Conservation (phyloP, 192 early-diverging fungal genomes). For the Coemansia sp. region DNA sequence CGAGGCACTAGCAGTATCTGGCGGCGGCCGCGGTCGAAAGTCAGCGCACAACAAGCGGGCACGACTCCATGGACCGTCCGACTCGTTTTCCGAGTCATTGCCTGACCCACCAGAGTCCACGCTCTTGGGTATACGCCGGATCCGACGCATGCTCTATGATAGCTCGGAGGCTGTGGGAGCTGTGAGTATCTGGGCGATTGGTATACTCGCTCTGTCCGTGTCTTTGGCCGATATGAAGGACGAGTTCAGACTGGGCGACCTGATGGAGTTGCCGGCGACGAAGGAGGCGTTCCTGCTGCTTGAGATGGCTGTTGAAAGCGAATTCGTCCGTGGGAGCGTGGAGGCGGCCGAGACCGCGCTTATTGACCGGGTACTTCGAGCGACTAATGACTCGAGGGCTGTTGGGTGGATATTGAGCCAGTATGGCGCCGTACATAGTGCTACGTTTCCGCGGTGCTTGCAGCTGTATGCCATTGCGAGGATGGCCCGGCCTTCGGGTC, state of each 20-base stretch:
- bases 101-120: conserved; percentile 31
- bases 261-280: conserved; percentile 27
- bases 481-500: conserved; percentile 7
- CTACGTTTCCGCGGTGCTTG: conserved; percentile 27
- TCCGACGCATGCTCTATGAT: conserved; percentile 18
- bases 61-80: conserved; percentile 10
- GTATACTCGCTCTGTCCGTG: conserved; percentile 38
- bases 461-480: conserved; percentile 31
- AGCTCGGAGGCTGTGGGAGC: not conserved
- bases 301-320: conserved; percentile 30
- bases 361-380: conserved; percentile 12
- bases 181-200: conserved; percentile 31
- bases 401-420: conserved; percentile 41
- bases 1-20: conserved; percentile 12
- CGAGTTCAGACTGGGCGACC: conserved; percentile 29
- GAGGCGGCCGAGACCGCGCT: conserved; percentile 26
- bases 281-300: conserved; percentile 32
- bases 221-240: conserved; percentile 48
- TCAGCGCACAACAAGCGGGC: conserved; percentile 13
- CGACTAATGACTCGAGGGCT: conserved; percentile 33
- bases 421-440: conserved; percentile 25
- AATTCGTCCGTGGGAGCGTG: conserved; percentile 6
- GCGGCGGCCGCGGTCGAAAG: conserved; percentile 13
- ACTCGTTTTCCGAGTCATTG: conserved; percentile 4
- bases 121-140: conserved; percentile 19